A percentile compares a stretch with the other conserved stretches of the same genome.
Conservation (phyloP, 768 basidiomycete genomes). For the Podaxis sp. region DNA sequence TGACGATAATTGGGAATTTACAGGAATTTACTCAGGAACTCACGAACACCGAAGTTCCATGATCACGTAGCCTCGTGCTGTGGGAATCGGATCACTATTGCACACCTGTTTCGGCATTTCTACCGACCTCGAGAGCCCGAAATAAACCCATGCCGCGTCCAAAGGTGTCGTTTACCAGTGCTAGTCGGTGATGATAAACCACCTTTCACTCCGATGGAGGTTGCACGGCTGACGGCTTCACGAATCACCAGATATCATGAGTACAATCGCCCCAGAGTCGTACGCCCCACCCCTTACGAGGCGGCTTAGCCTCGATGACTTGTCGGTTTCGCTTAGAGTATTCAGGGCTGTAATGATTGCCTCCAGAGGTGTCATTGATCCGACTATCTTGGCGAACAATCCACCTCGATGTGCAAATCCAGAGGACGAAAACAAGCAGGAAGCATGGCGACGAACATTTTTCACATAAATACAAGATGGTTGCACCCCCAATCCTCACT, state of each 20-base stretch:
- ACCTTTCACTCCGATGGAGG: not conserved
- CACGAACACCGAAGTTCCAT: not conserved
- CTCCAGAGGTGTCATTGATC: not conserved
- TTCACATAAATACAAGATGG: not conserved
- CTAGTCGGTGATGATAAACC: not conserved
- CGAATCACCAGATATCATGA: not conserved
- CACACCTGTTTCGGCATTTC: not conserved
- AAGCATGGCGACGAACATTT: not conserved
- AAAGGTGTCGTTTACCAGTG: not conserved
- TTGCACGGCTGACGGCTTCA: not conserved
- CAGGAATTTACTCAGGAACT: not conserved
- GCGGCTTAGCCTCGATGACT: slow-evolving; percentile 8
- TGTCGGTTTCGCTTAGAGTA: not conserved
- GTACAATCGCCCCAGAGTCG: not conserved
- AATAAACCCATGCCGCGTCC: not conserved
- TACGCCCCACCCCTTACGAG: not conserved
- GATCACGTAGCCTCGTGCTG: not conserved
- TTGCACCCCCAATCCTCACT: not conserved
- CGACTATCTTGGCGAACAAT: not conserved
- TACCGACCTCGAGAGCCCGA: not conserved
- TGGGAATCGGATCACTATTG: not conserved
- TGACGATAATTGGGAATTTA: not conserved
- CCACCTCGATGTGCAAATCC: not conserved
- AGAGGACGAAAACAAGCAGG: not conserved
- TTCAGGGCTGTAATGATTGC: not conserved